Evolutionary conservation across 192 early-diverging fungal genomes (phyloP), one percentile per base, ranked within the genome.

Genomic region (Coemansia reversa): DNA sequence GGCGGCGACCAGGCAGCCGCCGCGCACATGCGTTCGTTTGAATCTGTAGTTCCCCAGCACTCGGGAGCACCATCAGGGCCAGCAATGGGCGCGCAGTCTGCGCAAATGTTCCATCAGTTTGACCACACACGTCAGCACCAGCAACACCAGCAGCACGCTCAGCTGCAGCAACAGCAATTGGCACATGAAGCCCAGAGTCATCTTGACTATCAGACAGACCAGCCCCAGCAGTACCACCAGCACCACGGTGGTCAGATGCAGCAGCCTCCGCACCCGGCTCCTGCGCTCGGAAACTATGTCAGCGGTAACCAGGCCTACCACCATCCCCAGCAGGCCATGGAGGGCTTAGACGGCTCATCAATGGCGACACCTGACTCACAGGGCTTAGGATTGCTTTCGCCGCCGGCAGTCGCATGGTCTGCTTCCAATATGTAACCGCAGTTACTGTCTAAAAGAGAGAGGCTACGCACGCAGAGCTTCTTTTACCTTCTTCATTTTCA

Each of bases 391-490:
- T 47, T 80, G 35, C 65, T 80, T 12, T 80, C 77, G 30, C 77
- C 77, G n/a, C 77, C 77, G 3, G 62, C 77, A 2, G 77, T 80
- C 60, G 62, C 76, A 7, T 80, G 77, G 77, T 71, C 77, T 20
- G 52, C 72, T 23, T 45, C 63, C n/a, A 80, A 80, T 59, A 70
- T 80, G 70, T 80, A 66, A 74, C 12, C 39, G 39, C 39, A 45
- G 39, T 45, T 45, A 45, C 39, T 45, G 39, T 45, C 39, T 45
- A 45, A 45, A 45, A 45, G 14, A 45, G 39, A 45, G 39, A 45
- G 39, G 51, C 25, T 27, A 52, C 22, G 12, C 24, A 12, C 7
- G 22, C 62, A 32, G 24, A 55, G 23, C 53, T 54, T 62, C 35
- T 7, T 20, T 53, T 39, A 16, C 25, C 27, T 35, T 63, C 14